Base-by-base conservation (phyloP, 805 yeast species). In the Candida morakotiae region DNA sequence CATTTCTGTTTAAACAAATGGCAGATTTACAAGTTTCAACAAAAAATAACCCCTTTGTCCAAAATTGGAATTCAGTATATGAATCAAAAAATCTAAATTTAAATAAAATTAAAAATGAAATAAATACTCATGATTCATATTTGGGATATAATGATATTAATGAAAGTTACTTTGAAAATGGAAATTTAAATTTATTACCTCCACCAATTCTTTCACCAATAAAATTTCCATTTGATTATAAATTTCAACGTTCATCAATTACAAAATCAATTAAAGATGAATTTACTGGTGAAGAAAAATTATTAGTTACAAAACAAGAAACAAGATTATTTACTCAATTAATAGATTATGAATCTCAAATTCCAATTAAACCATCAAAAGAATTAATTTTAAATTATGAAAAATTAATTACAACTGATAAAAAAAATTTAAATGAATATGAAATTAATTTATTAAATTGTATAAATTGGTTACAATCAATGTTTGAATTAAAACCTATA, bases 21-120 rank as follows among this genome's bases (percentile, higher is more conserved):
- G 81, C 91, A 0, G 98, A 89, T 59, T 91, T 87, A 56, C 98
- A 93, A 56, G 73, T 76, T 45, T 64, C 75, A 22, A 75, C 87
- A 9, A 73, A 71, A 34, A 71, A 75, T 47, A 81, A 83, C 10
- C 55, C 45, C 2, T 40, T 52, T 18, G 56, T 47, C 38, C 42
- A 64, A 41, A 58, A 54, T 10, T 62, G 59, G 46, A 55, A 56
- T 31, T 35, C 43, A 4, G 40, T 50, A 5, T 48, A 60, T 10
- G 43, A 54, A 29, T 47, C 51, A 13, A 42, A 45, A 15, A 52
- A 51, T 23, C 59, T 48, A 36, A 52, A 52, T 11, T 40, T 67
- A 10, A 46, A 51, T 28, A 27, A 45, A 11, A 61, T 45, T 42
- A 57, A 47, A 53, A 28, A 48, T 52, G 11, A 40, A 46, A 16